Evolutionary conservation across 1,139 yeast species (phyloP).

Genomic region (Taphrina sp.): DNA sequence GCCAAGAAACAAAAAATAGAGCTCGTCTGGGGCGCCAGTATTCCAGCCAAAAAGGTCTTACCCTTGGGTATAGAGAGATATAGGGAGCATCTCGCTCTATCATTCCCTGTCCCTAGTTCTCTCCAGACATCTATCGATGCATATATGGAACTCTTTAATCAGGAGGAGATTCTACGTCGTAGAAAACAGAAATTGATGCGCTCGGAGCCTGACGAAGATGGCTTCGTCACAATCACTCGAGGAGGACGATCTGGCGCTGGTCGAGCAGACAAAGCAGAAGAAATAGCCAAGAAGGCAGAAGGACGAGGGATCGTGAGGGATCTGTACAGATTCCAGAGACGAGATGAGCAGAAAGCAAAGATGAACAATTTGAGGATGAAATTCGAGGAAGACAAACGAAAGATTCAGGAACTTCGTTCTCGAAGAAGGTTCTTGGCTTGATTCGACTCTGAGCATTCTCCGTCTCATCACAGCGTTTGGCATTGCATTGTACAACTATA

Average conservation of each 20-base stretch:
- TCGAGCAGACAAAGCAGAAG: constrained; percentile 39
- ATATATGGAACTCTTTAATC: constrained; percentile 65
- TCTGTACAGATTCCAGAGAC: constrained; percentile 92
- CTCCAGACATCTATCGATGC: constrained; percentile 56
- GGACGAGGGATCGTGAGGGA: constrained; percentile 78
- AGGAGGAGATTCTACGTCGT: constrained; percentile 64
- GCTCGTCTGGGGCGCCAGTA: constrained; percentile 24
- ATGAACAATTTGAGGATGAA: constrained; percentile 80
- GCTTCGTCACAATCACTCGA: constrained; percentile 40
- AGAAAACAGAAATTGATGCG: constrained; percentile 49
- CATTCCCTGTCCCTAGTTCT: constrained; percentile 48
- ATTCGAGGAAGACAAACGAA: constrained; percentile 87
- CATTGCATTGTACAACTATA: neutral
- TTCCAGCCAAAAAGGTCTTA: constrained; percentile 1
- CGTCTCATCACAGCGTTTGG: too few species aligned
- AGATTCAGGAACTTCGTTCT: constrained; percentile 72
- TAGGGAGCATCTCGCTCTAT: neutral
- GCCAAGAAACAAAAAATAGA: constrained; percentile 1
- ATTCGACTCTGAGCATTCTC: constrained; percentile 43
- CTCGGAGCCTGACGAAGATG: constrained; percentile 44
- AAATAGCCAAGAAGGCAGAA: constrained; percentile 48
- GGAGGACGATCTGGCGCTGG: constrained; percentile 48
- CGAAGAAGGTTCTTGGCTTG: constrained; percentile 84
- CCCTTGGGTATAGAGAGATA: constrained; percentile 24
- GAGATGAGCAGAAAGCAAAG: constrained; percentile 88